These are phyloP conservation scores for Bothriochloa decipiens DNA, from an alignment of 176 grass and related monocot genomes.

Conservation along the genomic window DNA sequence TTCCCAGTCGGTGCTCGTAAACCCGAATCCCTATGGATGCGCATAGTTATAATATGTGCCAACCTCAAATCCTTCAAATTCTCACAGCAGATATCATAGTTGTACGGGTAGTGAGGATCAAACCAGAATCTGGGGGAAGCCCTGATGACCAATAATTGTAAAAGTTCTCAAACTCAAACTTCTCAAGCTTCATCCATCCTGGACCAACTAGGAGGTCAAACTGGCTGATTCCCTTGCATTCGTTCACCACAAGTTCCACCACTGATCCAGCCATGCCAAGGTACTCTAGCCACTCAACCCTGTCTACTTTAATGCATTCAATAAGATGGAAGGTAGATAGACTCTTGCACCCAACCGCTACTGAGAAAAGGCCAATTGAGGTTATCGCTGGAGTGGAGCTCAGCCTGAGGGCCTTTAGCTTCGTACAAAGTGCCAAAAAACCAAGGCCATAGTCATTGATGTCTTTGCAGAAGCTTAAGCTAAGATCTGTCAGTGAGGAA, in stretches of 20 bases:
- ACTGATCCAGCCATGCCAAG: slow-evolving; percentile 57
- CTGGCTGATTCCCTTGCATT: slow-evolving; percentile 59
- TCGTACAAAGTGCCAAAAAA: slow-evolving; percentile 50
- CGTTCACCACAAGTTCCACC: slow-evolving; percentile 60
- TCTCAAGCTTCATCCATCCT: slow-evolving; percentile 63
- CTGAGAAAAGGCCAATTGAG: slow-evolving; percentile 52
- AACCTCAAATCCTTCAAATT: slow-evolving; percentile 65
- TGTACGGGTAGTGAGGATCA: slow-evolving; percentile 18
- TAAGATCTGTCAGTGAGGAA: slow-evolving; percentile 51
- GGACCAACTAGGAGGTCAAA: slow-evolving; percentile 62
- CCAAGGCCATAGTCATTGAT: slow-evolving; percentile 56
- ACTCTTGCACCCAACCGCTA: slow-evolving; percentile 65
- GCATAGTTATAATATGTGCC: slow-evolving; percentile 51
- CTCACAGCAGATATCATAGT: slow-evolving; percentile 38
- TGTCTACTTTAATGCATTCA: slow-evolving; percentile 54
- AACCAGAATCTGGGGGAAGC: neutral
- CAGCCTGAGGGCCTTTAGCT: slow-evolving; percentile 56
- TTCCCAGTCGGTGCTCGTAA: neutral
- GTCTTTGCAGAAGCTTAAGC: slow-evolving; percentile 68
- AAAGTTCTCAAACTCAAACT: slow-evolving; percentile 64
- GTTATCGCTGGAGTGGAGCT: slow-evolving; percentile 49
- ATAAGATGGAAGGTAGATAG: slow-evolving; percentile 60
- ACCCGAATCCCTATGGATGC: neutral
- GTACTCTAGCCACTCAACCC: slow-evolving; percentile 66
- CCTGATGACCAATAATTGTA: slow-evolving; percentile 39